Evolutionary conservation across 768 basidiomycete species (phyloP).

Genomic region (Pleurotus tuoliensis): DNA sequence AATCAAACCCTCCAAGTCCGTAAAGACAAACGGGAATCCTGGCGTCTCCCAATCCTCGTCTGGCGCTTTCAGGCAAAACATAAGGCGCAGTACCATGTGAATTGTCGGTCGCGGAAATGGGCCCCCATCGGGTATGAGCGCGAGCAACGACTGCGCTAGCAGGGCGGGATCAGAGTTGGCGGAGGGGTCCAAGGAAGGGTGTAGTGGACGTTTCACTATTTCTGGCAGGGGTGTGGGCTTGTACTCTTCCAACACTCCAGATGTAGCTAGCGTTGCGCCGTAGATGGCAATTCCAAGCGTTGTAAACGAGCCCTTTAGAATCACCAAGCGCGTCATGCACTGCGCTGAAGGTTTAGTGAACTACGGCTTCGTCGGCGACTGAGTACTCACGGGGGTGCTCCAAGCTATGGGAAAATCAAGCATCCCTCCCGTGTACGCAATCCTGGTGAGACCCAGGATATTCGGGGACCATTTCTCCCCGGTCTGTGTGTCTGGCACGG

Average conservation of each 20-base stretch:
- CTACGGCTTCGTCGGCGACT: background rate
- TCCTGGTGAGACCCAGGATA: constrained; percentile 64
- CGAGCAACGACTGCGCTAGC: constrained; percentile 59
- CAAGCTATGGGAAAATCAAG: constrained; percentile 67
- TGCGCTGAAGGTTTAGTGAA: constrained; percentile 20
- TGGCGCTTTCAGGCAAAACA: constrained; percentile 76
- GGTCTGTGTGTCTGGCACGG: constrained; percentile 41
- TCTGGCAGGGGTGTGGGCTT: constrained; percentile 36
- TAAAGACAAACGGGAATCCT: constrained; percentile 67
- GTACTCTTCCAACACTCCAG: constrained; percentile 32
- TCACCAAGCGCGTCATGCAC: constrained; percentile 76
- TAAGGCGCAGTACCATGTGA: constrained; percentile 60
- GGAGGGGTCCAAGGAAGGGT: constrained; percentile 56
- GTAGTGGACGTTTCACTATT: constrained; percentile 34
- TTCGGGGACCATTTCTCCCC: constrained; percentile 60
- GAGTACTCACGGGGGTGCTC: constrained; percentile 55
- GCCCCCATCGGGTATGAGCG: constrained; percentile 51
- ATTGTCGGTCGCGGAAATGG: constrained; percentile 41
- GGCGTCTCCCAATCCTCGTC: constrained; percentile 79
- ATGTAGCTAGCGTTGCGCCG: constrained; percentile 40
- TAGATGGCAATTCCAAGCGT: constrained; percentile 63
- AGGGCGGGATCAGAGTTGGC: constrained; percentile 54
- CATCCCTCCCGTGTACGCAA: constrained; percentile 69
- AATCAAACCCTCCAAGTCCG: constrained; percentile 41
- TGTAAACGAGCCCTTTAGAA: constrained; percentile 72